Percentiles rank a stretch among this genome's conserved stretches.
phyloP scores from a whole-genome alignment of 495 filamentous ascomycete species.

The Thermothielavioides terrestris region DNA sequence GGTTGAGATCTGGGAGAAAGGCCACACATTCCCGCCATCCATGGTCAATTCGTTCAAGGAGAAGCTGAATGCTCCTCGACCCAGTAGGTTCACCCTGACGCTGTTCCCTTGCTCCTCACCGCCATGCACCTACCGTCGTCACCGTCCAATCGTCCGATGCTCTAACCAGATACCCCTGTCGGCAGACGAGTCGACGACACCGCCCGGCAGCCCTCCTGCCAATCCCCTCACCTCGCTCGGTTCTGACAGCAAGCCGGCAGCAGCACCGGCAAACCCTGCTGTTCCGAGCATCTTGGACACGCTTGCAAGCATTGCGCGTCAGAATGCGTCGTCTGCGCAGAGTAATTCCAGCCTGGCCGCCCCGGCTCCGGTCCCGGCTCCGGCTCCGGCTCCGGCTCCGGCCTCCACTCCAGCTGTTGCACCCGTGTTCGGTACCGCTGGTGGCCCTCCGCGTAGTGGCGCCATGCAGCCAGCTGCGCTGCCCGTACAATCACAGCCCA shows the following conservation, averaged over 20 bases:
- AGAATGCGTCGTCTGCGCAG: constrained; percentile 58
- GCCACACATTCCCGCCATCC: constrained; percentile 73
- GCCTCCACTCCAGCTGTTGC: constrained; percentile 14
- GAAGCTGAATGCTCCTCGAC: constrained; percentile 56
- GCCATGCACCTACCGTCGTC: too few species aligned
- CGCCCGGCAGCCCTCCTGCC: constrained; percentile 66
- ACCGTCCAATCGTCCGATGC: constrained; percentile 2
- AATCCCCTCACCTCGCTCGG: constrained; percentile 21
- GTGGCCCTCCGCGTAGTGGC: constrained; percentile 15
- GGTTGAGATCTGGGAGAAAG: constrained; percentile 96
- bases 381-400: constrained; percentile 19
- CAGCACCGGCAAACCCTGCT: constrained; percentile 16
- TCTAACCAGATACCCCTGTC: constrained; percentile 29
- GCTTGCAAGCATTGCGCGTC: constrained; percentile 76
- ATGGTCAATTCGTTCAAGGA: constrained; percentile 83
- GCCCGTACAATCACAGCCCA: constrained; percentile 12
- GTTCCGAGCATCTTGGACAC: constrained; percentile 64
- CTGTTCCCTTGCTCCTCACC: neutral
- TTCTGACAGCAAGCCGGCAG: constrained; percentile 16
- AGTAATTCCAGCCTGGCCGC: constrained; percentile 43
- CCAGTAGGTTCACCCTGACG: constrained; percentile 49
- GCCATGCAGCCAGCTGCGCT: constrained; percentile 13
- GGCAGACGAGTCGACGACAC: constrained; percentile 67
- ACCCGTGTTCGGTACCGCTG: constrained; percentile 11
- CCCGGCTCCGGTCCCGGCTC: constrained; percentile 25